Evolutionary conservation across 2,329 filamentous ascomycete species (phyloP), one percentile per base, ranked within the genome.

Genomic region (Ceratocystiopsis minuta): DNA sequence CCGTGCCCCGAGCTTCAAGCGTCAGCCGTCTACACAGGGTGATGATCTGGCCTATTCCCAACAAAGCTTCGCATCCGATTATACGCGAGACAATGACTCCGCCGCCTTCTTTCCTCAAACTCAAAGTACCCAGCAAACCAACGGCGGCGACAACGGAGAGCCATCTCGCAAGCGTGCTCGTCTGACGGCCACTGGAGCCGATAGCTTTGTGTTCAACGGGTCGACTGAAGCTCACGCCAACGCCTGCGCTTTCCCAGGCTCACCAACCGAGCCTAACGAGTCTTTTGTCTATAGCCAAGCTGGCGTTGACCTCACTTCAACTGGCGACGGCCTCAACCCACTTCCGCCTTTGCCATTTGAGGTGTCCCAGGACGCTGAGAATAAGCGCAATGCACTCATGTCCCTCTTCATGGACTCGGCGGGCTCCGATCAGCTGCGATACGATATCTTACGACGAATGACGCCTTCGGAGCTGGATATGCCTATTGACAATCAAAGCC

Each of bases 401-500:
- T 78, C 79, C 18, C 67, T 96, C 9, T 90, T 94, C 54, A 73
- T 87, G 52, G 80, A 90, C 49, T 68, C 79, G 41, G 68, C 72
- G 7, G 67, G 75, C 12, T 75, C 74, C 9, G 82, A 92, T 49
- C 56, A 66, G 48, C 71, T 76, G 1, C 77, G 79, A 43, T 80
- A 88, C 52, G 80, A 86, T 12, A 80, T 82, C 34, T 72, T 98
- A 34, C 68, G 77, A 38, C 77, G 76, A 11, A 68, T 95, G 43
- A 80, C 76, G 1, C 75, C 83, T 0, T 65, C 78, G 34, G 88
- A 98, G 50, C 71, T 96, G 17, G 90, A 98, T 54, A 80, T 90
- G 56, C 88, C 90, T 2, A 84, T 98, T 44, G 90, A 98, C 54
- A 72, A 79, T 20, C 85, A 85, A 45, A 78, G 78, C 33, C 85